Conservation (phyloP, 2,329 filamentous ascomycete genomes). For the Phialemoniopsis sp. region DNA sequence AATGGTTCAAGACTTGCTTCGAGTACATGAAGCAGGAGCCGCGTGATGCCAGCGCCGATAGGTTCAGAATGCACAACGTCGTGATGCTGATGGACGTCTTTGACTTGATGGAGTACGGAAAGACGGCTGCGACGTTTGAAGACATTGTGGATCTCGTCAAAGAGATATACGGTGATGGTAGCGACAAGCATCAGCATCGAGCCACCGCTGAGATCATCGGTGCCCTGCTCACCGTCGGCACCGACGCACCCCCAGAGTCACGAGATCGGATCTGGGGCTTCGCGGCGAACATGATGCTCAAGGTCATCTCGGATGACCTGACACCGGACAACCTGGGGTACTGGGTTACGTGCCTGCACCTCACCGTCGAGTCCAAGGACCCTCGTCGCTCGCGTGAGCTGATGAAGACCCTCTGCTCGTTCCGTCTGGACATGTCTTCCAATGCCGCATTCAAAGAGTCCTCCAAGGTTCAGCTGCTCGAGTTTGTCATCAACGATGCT, state of each 20-base stretch:
- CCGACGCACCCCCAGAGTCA: constrained; percentile 70
- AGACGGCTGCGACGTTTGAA: constrained; percentile 74
- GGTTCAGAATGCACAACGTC: constrained; percentile 85
- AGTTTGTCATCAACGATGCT: constrained; percentile 80
- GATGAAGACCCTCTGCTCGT: constrained; percentile 75
- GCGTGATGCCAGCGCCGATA: constrained; percentile 72
- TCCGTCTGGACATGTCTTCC: constrained; percentile 88
- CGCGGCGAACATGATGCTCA: constrained; percentile 80
- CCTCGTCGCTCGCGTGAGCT: constrained; percentile 84
- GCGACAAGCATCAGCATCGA: constrained; percentile 95
- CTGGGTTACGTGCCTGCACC: constrained; percentile 91
- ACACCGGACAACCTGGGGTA: constrained; percentile 93
- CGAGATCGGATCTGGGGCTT: constrained; percentile 82
- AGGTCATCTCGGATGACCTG: constrained; percentile 84
- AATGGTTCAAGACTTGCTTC: constrained; percentile 87
- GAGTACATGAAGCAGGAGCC: constrained; percentile 95
- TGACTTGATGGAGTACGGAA: constrained; percentile 78
- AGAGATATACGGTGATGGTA: constrained; percentile 83
- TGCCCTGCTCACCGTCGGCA: constrained; percentile 75
- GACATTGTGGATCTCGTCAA: constrained; percentile 80
- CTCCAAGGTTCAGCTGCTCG: constrained; percentile 87
- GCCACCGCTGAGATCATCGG: constrained; percentile 92
- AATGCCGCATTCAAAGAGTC: constrained; percentile 99
- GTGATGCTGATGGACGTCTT: constrained; percentile 87
- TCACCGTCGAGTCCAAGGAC: constrained; percentile 84